phyloP scores from a whole-genome alignment of 2,329 filamentous ascomycete species.

The Fusarium xyrophilum region DNA sequence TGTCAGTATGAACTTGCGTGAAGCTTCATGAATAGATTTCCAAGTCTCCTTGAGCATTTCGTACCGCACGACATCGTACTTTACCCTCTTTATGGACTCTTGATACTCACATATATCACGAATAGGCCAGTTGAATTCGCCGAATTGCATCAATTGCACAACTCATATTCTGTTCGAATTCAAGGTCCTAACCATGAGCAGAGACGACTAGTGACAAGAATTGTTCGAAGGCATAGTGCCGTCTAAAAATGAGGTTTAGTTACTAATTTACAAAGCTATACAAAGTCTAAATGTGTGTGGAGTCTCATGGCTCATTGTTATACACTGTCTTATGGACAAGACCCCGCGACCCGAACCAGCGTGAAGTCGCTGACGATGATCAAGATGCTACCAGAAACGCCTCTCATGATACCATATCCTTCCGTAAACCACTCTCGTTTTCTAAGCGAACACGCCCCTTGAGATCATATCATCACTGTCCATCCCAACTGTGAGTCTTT shows the following conservation, averaged over 20 bases:
- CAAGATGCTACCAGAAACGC: conserved; percentile 28
- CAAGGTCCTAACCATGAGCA: not conserved
- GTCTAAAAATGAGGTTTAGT: conserved; percentile 1
- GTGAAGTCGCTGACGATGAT: conserved; percentile 11
- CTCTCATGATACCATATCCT: conserved; percentile 17
- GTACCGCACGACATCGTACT: too few relatives aligned
- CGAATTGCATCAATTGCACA: too few relatives aligned
- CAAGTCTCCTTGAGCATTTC: too few relatives aligned
- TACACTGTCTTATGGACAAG: conserved; percentile 31
- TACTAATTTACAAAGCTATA: conserved; percentile 33
- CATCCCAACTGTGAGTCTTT: not conserved
- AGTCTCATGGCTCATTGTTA: conserved; percentile 38
- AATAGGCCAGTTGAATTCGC: too few relatives aligned
- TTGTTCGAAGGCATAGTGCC: not conserved
- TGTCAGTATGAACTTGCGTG: not conserved
- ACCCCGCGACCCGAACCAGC: conserved; percentile 10
- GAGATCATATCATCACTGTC: not conserved
- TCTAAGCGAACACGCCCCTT: not conserved
- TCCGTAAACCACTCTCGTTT: not conserved
- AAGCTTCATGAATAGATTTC: not conserved
- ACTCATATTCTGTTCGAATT: not conserved
- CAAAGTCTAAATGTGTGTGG: conserved; percentile 32
- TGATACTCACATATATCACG: not conserved
- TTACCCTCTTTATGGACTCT: not conserved
- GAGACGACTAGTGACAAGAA: not conserved